Evolutionary conservation across 2,329 filamentous ascomycete species (phyloP), one percentile per base, ranked within the genome.

Genomic region (Beauveria varroae): DNA sequence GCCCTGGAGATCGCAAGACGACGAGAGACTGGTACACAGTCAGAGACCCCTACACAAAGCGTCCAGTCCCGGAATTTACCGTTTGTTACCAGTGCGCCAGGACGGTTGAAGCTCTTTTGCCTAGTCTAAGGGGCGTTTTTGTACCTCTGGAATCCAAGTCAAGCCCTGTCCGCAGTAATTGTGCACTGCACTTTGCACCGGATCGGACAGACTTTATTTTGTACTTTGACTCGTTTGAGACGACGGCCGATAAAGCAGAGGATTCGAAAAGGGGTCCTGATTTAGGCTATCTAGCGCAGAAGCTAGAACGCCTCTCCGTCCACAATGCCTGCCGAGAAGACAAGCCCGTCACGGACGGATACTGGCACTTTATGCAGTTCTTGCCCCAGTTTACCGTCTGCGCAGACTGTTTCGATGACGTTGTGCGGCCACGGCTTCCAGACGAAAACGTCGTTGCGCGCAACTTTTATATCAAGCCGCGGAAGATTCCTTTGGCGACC

Each of bases 331-430:
- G 91, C 69, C 77, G 78, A 22, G 80, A 85, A 40, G 85, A 89
- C 69, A 81, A 79, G n/a, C 79, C 85, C 5, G 74, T 88, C 2
- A 72, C 78, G n/a, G 81, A 85, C 60, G 81, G 80, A 14, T 77
- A 81, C 44, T 97, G 93, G 93, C 87, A 96, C 72, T 86, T 83
- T 60, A 91, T 96, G 72, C 85, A 89, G 1, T 79, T 83, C 16
- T 76, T 96, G 0, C 90, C 89, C 0, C 84, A 92, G 53, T 85
- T 96, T 68, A 91, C 89, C 1, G 87, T 96, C 4, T 98, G 93
- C 73, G 86, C 89, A 65, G 90, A 93, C 72, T 98, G 93, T 72
- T 96, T 89, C 71, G 84, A 90, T 18, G 86, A 91, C 24, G 83
- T 91, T 1, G 84, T 96, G n/a, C 85, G 83, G 73, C 91, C 92